phyloP scores from a whole-genome alignment of 2,329 filamentous ascomycete species.

The Cladorrhinum sp. region DNA sequence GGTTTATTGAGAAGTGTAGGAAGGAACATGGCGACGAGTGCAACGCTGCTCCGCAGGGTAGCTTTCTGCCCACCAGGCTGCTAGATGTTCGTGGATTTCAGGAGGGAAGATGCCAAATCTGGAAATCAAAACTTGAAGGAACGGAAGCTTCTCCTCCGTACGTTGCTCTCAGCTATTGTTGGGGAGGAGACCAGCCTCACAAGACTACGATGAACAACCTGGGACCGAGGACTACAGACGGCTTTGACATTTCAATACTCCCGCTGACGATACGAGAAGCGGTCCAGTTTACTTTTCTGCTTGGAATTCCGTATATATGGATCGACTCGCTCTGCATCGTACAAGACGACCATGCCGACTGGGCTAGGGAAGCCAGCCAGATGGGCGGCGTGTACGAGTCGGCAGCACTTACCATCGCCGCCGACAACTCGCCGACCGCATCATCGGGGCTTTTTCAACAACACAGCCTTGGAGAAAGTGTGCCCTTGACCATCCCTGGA shows the following conservation, averaged over 20 bases:
- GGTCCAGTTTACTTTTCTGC: neutral
- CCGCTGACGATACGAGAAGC: neutral
- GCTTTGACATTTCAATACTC: neutral
- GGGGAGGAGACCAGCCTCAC: too few relatives aligned
- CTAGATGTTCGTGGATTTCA: neutral
- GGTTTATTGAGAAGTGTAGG: too few relatives aligned
- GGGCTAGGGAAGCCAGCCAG: neutral
- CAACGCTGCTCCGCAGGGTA: too few relatives aligned
- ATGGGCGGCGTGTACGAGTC: neutral
- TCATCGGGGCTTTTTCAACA: too few relatives aligned
- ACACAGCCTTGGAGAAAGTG: neutral
- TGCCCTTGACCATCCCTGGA: neutral
- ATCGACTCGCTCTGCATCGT: too few relatives aligned
- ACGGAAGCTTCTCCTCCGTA: too few relatives aligned
- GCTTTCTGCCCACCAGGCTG: neutral
- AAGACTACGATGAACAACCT: too few relatives aligned
- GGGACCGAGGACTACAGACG: too few relatives aligned
- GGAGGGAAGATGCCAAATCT: too few relatives aligned
- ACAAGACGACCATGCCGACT: neutral
- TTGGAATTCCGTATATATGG: neutral
- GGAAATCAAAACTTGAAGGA: too few relatives aligned
- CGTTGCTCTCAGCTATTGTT: too few relatives aligned
- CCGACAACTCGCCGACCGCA: neutral
- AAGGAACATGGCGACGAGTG: too few relatives aligned
- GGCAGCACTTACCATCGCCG: neutral